A percentile compares a stretch with the other conserved stretches of the same genome.
phyloP scores from a whole-genome alignment of 345 rosid species.

The Luvunga scandens region DNA sequence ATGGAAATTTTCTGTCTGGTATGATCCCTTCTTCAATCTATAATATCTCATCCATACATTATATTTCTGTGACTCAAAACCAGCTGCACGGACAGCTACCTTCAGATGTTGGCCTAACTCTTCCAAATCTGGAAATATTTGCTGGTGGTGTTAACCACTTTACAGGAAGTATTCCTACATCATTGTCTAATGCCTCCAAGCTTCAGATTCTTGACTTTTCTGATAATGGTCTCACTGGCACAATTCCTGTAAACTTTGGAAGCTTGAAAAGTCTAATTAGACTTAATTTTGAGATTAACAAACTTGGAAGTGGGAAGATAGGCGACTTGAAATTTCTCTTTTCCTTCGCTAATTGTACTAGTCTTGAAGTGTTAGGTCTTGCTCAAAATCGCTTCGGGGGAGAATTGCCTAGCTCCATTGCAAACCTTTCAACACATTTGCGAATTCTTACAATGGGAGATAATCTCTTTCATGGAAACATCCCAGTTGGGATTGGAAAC shows the following conservation, averaged over 20 bases:
- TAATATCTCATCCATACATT: slow-evolving; percentile 18
- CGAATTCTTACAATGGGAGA: background rate
- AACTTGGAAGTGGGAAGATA: background rate
- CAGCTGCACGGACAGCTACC: slow-evolving; percentile 14
- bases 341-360: background rate
- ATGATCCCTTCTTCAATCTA: slow-evolving; percentile 11
- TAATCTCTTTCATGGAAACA: slow-evolving; percentile 16
- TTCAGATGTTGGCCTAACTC: slow-evolving; percentile 11
- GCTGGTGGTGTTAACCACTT: background rate
- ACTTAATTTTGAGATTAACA: background rate
- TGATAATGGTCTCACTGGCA: background rate
- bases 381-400: background rate
- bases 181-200: slow-evolving; percentile 9
- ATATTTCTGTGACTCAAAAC: slow-evolving; percentile 7
- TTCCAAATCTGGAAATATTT: slow-evolving; percentile 15
- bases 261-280: background rate
- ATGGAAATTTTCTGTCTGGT: slow-evolving; percentile 14
- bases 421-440: slow-evolving; percentile 5
- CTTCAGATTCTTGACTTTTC: background rate
- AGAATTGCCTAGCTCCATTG: slow-evolving; percentile 8
- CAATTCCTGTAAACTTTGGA: slow-evolving; percentile 8
- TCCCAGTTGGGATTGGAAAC: slow-evolving; percentile 22
- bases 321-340: background rate
- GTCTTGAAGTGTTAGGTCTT: background rate
- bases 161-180: background rate